Base-by-base conservation (phyloP, 2,329 filamentous ascomycete genomes). In the Podosphaera xanthii region DNA sequence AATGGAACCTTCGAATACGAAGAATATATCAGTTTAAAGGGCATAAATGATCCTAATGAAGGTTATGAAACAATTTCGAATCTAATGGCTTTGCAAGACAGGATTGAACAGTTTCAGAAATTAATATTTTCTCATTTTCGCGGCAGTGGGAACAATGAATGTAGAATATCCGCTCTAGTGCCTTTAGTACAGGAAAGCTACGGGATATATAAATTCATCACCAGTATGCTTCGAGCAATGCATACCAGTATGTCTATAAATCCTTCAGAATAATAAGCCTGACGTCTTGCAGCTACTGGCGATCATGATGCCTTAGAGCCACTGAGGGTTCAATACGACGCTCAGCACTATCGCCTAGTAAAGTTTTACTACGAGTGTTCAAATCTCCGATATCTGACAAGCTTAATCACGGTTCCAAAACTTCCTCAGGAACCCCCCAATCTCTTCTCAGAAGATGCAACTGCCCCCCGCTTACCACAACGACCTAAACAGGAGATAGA, bases 331-430 rank as follows among this genome's bases (percentile, higher is more conserved):
- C 80, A 91, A 67, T 98, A 97, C 70, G 86, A 96, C 70, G 89
- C 92, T 12, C 92, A 97, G 69, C 92, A 98, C 71, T 91, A 97
- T 74, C 86, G 92, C 22, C 79, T 98, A 14, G 86, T 95, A 69
- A 92, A 94, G 69, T 98, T 97, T 73, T 98, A 98, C 74, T 97
- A 97, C 72, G 92, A 98, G 73, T 98, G 92, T 72, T 96, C 92
- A 9, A 98, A 97, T 71, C 77, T 98, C 59, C 85, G 92, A 65
- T 98, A 98, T 70, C 78, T 98, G 56, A 98, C 92, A 12, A 95
- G 89, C 67, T 76, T 98, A 58, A 97, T 98, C 68, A 94, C 88
- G 1, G 88, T 98, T 5, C 92, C 92, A 0, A 97, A 96, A 71
- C 79, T 98, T 57, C 90, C 92, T 0, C 87, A 94, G 72, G 90